These are phyloP conservation scores for Phoma sp. DNA, from an alignment of 2,329 filamentous ascomycete genomes.

Conservation along the genomic window DNA sequence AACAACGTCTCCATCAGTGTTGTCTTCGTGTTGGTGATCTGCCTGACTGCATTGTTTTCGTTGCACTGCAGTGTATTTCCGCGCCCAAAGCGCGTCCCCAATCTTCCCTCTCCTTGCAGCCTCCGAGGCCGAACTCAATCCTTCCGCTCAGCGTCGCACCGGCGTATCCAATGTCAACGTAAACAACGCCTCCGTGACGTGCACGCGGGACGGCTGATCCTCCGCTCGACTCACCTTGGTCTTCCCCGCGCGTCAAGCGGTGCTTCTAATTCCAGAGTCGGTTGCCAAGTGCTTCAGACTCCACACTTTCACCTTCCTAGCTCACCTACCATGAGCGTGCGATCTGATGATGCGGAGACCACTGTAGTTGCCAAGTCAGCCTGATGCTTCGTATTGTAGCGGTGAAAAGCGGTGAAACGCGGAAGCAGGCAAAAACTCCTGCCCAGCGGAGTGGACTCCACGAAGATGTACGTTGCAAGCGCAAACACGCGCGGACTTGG, in stretches of 20 bases:
- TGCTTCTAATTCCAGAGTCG: conserved; percentile 29
- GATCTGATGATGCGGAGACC: conserved; percentile 88
- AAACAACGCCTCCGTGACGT: conserved; percentile 35
- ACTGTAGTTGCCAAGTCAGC: conserved; percentile 62
- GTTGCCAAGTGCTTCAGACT: conserved; percentile 30
- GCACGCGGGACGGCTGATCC: conserved; percentile 23
- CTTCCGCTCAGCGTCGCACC: conserved; percentile 35
- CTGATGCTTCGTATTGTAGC: conserved; percentile 13
- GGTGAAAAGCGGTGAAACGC: conserved; percentile 24
- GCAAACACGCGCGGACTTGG: background rate
- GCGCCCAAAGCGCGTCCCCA: conserved; percentile 30
- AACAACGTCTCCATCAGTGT: conserved; percentile 28
- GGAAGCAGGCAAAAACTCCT: conserved; percentile 4
- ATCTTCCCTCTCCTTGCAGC: conserved; percentile 12
- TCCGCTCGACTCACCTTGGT: conserved; percentile 23
- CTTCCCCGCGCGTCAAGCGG: conserved; percentile 36
- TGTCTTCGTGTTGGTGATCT: conserved; percentile 26
- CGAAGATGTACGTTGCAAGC: conserved; percentile 1
- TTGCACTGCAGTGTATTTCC: conserved; percentile 29
- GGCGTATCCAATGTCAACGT: conserved; percentile 38
- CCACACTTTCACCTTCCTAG: conserved; percentile 65
- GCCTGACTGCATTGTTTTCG: conserved; percentile 18
- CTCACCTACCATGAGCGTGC: conserved; percentile 83
- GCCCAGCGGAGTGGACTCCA: conserved; percentile 4
- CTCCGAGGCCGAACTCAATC: conserved; percentile 6